A percentile compares a stretch with the other conserved stretches of the same genome.
Conservation (phyloP, 371 early-diverging fungal genomes). For the Synchytrium microbalum region DNA sequence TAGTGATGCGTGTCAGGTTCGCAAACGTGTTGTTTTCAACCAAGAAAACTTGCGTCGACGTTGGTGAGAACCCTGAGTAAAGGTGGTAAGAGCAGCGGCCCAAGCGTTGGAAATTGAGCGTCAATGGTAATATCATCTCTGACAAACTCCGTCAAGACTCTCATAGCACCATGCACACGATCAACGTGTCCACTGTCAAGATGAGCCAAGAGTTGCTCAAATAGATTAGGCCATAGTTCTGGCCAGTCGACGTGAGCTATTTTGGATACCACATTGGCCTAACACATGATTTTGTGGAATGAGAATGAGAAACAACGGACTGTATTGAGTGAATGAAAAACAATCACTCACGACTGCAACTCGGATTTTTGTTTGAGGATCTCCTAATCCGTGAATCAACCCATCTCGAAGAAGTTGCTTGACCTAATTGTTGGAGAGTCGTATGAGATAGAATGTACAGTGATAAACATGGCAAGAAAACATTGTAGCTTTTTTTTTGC, state of each 20-base stretch:
- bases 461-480: background rate
- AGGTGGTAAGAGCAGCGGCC: slow-evolving; percentile 73
- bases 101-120: slow-evolving; percentile 70
- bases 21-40: background rate
- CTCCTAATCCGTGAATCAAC: slow-evolving; percentile 48
- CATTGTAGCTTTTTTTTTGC: background rate
- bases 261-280: slow-evolving; percentile 78
- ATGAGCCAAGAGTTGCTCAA: slow-evolving; percentile 63
- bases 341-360: slow-evolving; percentile 42
- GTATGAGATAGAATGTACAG: background rate
- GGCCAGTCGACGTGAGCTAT: slow-evolving; percentile 92
- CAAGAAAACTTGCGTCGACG: slow-evolving; percentile 25
- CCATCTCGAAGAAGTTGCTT: slow-evolving; percentile 45
- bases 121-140: slow-evolving; percentile 79
- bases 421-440: too few relatives aligned
- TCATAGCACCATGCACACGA: slow-evolving; percentile 80
- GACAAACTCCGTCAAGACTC: slow-evolving; percentile 78
- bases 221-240: slow-evolving; percentile 87
- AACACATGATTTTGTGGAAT: too few relatives aligned
- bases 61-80: slow-evolving; percentile 62
- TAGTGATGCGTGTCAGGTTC: too few relatives aligned
- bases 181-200: slow-evolving; percentile 58
- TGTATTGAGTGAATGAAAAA: too few relatives aligned
- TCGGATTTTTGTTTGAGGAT: slow-evolving; percentile 51
- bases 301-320: too few relatives aligned